phyloP scores from a whole-genome alignment of 352 stramenopile genomes.

The Plasmopara halstedii region DNA sequence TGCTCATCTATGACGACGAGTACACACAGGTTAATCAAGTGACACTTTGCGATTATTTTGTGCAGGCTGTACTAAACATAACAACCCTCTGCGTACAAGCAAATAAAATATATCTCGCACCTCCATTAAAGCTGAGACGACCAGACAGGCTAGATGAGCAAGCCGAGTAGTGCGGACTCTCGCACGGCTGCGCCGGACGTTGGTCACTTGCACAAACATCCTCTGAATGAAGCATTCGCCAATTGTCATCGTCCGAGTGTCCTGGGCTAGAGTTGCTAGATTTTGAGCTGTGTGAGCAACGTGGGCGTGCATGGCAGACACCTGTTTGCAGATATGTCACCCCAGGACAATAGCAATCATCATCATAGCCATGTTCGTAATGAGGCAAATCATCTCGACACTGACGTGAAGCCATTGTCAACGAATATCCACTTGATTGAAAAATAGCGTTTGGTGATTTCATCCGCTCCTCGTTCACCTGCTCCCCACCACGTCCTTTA shows the following conservation, averaged over 20 bases:
- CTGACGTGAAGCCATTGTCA: conserved; percentile 23
- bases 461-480: conserved; percentile 9
- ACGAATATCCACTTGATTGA: conserved; percentile 19
- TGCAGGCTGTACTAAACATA: background rate
- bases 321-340: conserved; percentile 9
- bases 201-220: conserved; percentile 10
- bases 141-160: conserved; percentile 51
- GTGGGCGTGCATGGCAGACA: conserved; percentile 4
- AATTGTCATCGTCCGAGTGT: conserved; percentile 24
- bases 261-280: conserved; percentile 27
- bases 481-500: conserved; percentile 9
- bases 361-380: conserved; percentile 26
- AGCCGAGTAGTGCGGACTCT: conserved; percentile 62
- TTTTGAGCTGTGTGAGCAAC: conserved; percentile 7
- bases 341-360: conserved; percentile 28
- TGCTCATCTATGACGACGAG: conserved; percentile 25
- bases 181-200: conserved; percentile 22
- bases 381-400: conserved; percentile 22
- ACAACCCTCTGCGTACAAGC: conserved; percentile 7
- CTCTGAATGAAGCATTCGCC: conserved; percentile 14
- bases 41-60: too few relatives aligned
- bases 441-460: conserved; percentile 2
- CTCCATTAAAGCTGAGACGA: conserved; percentile 41
- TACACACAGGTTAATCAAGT: background rate
- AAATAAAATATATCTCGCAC: conserved; percentile 21